A percentile compares a stretch with the other conserved stretches of the same genome.
phyloP scores from a whole-genome alignment of 2,329 filamentous ascomycete species.

The Lecanicillium sp. region DNA sequence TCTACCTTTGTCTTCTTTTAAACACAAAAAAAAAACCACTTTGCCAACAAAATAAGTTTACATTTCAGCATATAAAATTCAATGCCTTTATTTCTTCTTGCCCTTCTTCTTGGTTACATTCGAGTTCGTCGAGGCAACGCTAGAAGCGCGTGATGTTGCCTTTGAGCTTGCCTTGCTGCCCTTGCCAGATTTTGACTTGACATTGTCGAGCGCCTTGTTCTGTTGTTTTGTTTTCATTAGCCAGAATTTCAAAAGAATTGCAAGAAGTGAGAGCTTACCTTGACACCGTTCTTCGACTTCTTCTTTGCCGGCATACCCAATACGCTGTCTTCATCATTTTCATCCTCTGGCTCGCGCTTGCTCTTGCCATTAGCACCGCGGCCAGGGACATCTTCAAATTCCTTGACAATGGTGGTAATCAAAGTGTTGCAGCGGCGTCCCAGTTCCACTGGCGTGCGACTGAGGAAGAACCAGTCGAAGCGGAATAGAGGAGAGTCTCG shows the following conservation, averaged over 20 bases:
- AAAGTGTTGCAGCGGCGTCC: slow-evolving; percentile 88
- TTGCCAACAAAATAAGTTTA: too few species aligned
- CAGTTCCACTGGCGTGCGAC: slow-evolving; percentile 85
- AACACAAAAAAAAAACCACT: too few species aligned
- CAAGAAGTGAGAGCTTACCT: slow-evolving; percentile 48
- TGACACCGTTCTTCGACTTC: slow-evolving; percentile 82
- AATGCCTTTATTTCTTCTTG: slow-evolving; percentile 4
- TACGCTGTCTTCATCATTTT: slow-evolving; percentile 75
- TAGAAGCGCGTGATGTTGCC: slow-evolving; percentile 75
- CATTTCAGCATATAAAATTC: neutral
- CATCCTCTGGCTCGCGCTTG: slow-evolving; percentile 71
- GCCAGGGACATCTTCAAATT: slow-evolving; percentile 67
- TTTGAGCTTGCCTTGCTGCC: slow-evolving; percentile 69
- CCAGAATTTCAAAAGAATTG: neutral
- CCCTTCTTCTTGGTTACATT: slow-evolving; percentile 9
- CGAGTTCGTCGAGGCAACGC: slow-evolving; percentile 70
- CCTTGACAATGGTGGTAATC: slow-evolving; percentile 86
- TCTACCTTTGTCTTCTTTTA: neutral
- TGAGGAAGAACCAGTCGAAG: slow-evolving; percentile 99
- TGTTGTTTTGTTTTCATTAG: too few species aligned
- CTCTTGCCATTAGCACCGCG: slow-evolving; percentile 54
- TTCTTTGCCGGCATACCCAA: slow-evolving; percentile 87
- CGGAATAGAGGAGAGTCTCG: slow-evolving; percentile 90
- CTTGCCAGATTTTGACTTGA: slow-evolving; percentile 69
- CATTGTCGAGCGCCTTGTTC: slow-evolving; percentile 89